Base-by-base conservation (phyloP, 257 asterid species). In the Orobanche coerulescens region DNA sequence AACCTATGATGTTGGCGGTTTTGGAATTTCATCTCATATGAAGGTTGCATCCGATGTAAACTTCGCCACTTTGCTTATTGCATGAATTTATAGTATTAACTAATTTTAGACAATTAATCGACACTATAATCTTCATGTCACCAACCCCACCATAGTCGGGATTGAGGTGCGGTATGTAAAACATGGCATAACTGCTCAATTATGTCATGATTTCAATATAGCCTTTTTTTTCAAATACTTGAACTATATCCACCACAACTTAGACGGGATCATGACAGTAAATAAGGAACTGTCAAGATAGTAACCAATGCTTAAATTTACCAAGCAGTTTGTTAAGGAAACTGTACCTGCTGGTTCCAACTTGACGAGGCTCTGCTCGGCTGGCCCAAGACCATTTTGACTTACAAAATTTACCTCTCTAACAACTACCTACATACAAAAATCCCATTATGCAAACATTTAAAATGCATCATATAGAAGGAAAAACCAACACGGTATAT, bases 391-490 rank as follows among this genome's bases (percentile, higher is more conserved):
- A 59, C 68, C 70, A 47, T 34, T 56, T 73, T 72, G 76, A 55
- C 81, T 65, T 24, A 88, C 87, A 60, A 76, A 82, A 76, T 86
- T 84, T 52, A 91, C 54, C 73, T 82, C 93, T 62, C 44, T 73
- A 31, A 82, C 98, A 57, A 0, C 8, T 26, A 88, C 87, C 95
- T 88, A 26, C 63, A 73, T 22, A 73, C 2, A 25, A 47, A 31
- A 47, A 24, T 60, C 1, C 22, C 13, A 47, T 5, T 33, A 62
- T 8, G 39, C 2, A 55, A 14, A 44, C 19, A 49, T 14, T 47
- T 23, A 44, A 24, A 44, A 5, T 19, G 20, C 22, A 19, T 52
- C 15, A 31, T 19, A 22, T 11, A 37, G 34, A 8, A 54, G 4
- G 47, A 8, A 49, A 39, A 55, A 37, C 14, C 20, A 18, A 40